Base-by-base conservation (phyloP, 2,329 filamentous ascomycete genomes). In the Arthrobotrys musiformis region DNA sequence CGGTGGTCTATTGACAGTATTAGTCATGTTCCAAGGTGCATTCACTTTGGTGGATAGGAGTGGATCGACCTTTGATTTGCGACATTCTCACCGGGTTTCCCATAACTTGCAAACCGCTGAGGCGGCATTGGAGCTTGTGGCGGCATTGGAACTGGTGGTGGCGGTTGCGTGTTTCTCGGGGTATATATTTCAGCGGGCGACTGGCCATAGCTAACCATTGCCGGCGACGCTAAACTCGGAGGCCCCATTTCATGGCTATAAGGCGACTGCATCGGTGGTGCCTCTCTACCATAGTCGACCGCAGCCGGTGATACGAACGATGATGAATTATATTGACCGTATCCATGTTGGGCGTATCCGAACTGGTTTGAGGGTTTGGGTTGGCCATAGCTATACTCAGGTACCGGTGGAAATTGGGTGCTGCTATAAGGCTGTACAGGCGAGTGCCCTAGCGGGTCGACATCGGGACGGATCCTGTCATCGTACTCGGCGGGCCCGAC, bases 61-160 rank as follows among this genome's bases (percentile, higher is more conserved):
- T 17, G 22, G 4, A 46, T n/a, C n/a, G n/a, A 66, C 68, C 68
- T 72, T 60, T 72, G 68, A 28, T 58, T 52, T 24, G 50, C 26
- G 3, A 24, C 60, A 40, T 72, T 58, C 48, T 72, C 68, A 15
- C 17, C 35, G 19, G 35, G n/a, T 9, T 19, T 17, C 22, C 35
- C 28, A 17, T 72, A 66, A 15, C 33, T 28, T 13, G 44, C 15
- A 15, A 54, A 70, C 50, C 63, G 66, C 15, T 67, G 48, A n/a
- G 15, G 17, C n/a, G 44, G 44, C 5, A 2, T 17, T 40, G 22
- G 63, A 26, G 30, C 48, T 26, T 15, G 37, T n/a, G 62, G 22
- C 7, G 48, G 48, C 8, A 2, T 17, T 40, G 22, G 63, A 26
- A 19, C 48, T 26, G 13, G 37, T n/a, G 62, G 22, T 13, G 48